phyloP scores from a whole-genome alignment of 2,329 filamentous ascomycete species.

The Penicillium oxalicum region DNA sequence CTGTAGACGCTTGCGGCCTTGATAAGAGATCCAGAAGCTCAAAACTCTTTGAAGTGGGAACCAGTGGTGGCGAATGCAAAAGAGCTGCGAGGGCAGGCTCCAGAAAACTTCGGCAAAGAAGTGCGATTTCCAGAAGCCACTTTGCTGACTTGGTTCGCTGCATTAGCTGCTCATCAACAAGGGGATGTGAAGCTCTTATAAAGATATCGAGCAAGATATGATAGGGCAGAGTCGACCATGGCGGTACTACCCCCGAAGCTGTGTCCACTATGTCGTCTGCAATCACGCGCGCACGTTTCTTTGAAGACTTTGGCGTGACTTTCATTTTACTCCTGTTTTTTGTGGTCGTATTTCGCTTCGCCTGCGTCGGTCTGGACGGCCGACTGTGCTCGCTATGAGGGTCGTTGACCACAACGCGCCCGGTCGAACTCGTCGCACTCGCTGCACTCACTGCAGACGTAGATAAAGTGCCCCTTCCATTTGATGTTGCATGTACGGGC shows the following conservation, averaged over 20 bases:
- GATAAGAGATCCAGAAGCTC: slow-evolving; percentile 51
- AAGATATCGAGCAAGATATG: slow-evolving; percentile 66
- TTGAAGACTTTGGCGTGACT: slow-evolving; percentile 13
- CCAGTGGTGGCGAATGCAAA: slow-evolving; percentile 63
- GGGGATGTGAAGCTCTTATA: slow-evolving; percentile 56
- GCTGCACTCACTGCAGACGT: background rate
- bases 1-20: slow-evolving; percentile 44
- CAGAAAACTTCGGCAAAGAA: slow-evolving; percentile 58
- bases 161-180: slow-evolving; percentile 39
- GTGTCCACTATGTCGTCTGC: slow-evolving; percentile 12
- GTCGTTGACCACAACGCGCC: background rate
- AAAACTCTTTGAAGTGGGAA: slow-evolving; percentile 46
- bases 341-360: slow-evolving; percentile 8
- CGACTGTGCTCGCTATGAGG: slow-evolving; percentile 7
- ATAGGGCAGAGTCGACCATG: slow-evolving; percentile 61
- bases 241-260: slow-evolving; percentile 41
- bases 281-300: slow-evolving; percentile 24
- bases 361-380: slow-evolving; percentile 7
- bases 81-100: slow-evolving; percentile 69
- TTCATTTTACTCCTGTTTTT: slow-evolving; percentile 12
- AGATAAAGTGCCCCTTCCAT: background rate
- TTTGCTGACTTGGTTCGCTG: slow-evolving; percentile 23
- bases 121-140: slow-evolving; percentile 62
- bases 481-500: no score
- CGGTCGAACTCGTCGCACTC: slow-evolving; percentile 3